These are phyloP conservation scores for Maudiozyma pseudohumilis DNA, from an alignment of 805 yeast genomes.

Conservation along the genomic window DNA sequence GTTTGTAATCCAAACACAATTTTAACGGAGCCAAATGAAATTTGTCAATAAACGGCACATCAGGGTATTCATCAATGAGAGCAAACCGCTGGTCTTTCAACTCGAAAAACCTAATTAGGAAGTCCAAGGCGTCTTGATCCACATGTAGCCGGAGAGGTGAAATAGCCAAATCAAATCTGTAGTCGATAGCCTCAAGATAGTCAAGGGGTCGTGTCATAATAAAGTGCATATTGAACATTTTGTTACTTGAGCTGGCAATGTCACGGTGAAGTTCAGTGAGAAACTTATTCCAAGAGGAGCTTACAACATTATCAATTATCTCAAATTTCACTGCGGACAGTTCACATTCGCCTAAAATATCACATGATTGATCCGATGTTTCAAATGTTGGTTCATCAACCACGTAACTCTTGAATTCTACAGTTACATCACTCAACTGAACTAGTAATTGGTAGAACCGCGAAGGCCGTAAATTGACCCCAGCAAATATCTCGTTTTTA, in stretches of 20 bases:
- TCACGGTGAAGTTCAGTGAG: constrained; percentile 57
- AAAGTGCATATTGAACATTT: constrained; percentile 47
- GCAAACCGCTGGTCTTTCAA: constrained; percentile 66
- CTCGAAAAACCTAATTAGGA: constrained; percentile 66
- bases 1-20: constrained; percentile 79
- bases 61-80: constrained; percentile 50
- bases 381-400: constrained; percentile 37
- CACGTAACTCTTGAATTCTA: constrained; percentile 36
- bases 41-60: constrained; percentile 57
- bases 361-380: constrained; percentile 30
- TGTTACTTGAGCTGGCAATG: constrained; percentile 50
- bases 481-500: too few species aligned
- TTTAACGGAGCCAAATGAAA: constrained; percentile 50
- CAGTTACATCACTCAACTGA: constrained; percentile 44
- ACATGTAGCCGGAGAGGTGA: constrained; percentile 75
- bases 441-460: constrained; percentile 47
- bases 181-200: constrained; percentile 57
- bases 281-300: constrained; percentile 88
- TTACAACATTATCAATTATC: constrained; percentile 66
- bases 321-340: constrained; percentile 46
- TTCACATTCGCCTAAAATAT: constrained; percentile 39
- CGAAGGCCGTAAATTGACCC: constrained; percentile 57
- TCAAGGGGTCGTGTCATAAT: constrained; percentile 57
- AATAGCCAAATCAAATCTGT: constrained; percentile 40
- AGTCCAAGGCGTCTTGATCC: constrained; percentile 90